Percentiles rank a stretch among this genome's conserved stretches.
Evolutionary conservation across 768 basidiomycete species (phyloP).

Genomic region (Phaffia tasmanica): DNA sequence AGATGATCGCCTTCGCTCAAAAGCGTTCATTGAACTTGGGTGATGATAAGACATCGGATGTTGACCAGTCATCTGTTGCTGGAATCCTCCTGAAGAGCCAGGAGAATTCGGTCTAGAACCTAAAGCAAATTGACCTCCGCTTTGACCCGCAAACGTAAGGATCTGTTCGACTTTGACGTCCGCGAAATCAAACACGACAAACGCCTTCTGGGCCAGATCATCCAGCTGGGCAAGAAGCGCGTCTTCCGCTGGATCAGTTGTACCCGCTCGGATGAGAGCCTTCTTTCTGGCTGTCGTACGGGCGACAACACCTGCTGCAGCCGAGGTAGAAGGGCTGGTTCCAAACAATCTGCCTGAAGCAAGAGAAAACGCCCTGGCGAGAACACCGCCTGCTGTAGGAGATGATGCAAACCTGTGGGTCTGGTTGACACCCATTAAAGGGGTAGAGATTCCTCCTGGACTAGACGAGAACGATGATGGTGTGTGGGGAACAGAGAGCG

Average conservation of each 20-base stretch:
- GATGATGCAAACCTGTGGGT: constrained; percentile 32
- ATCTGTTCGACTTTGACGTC: constrained; percentile 50
- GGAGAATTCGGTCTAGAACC: constrained; percentile 18
- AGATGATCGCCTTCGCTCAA: constrained; percentile 33
- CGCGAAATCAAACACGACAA: constrained; percentile 83
- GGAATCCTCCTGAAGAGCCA: constrained; percentile 25
- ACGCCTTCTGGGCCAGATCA: constrained; percentile 89
- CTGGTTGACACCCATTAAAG: constrained; percentile 23
- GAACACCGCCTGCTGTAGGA: constrained; percentile 18
- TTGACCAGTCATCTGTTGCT: constrained; percentile 11
- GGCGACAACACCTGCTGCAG: constrained; percentile 26
- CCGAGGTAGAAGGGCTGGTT: constrained; percentile 18
- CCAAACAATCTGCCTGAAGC: constrained; percentile 23
- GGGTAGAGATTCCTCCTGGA: constrained; percentile 4
- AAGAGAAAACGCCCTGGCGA: constrained; percentile 23
- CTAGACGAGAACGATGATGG: constrained; percentile 9
- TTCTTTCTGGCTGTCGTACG: constrained; percentile 44
- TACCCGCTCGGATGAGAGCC: constrained; percentile 40
- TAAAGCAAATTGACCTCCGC: constrained; percentile 12
- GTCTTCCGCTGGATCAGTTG: constrained; percentile 23
- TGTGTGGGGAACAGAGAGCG: constrained; percentile 30
- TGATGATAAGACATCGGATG: background rate
- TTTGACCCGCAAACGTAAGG: constrained; percentile 2
- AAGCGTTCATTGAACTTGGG: background rate
- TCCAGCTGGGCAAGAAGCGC: constrained; percentile 68